Evolutionary conservation across 805 yeast species (phyloP), one percentile per base, ranked within the genome.

Genomic region (Suhomyces pyralidae): DNA sequence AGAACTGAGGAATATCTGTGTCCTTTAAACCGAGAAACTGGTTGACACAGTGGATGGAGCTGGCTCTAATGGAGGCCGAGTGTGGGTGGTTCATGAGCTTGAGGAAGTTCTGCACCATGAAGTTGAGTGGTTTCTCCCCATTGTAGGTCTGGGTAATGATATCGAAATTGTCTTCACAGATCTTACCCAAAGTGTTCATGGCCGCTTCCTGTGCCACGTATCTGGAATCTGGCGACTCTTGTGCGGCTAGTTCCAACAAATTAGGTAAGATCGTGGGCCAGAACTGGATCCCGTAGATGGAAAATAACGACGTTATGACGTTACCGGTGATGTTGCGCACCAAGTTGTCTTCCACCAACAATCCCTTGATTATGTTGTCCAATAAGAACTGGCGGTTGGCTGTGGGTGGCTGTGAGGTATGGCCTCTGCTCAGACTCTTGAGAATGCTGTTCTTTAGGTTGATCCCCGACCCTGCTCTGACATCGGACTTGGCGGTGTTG

Each of bases 311-410:
- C 2, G 97, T 88, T 49, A 93, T 84, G 48, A 91, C 96, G 62
- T 86, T 91, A 40, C 97, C 97, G 5, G 97, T 86, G 55, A 93
- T 89, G 64, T 88, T 90, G 55, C 96, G 80, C 26, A 93, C 88
- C 58, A 89, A 72, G n/a, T 72, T 66, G 50, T 81, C 80, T 1
- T 70, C 59, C 55, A 80, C 86, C 30, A 80, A 61, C 44, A 90
- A 73, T 2, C 90, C 90, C 76, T 56, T 67, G 61, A 58, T 74
- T 36, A 85, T 74, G 59, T 81, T 77, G 8, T 67, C 74, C 47
- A 73, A 61, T n/a, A 76, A 58, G 56, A 67, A 70, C 49, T 65
- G 62, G 49, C 78, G 62, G 58, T 69, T 57, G 51, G 57, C 46
- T 46, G 52, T 22, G 26, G 46, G 14, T 28, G 36, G 22, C 24